Conservation (phyloP, 2,329 filamentous ascomycete genomes). For the Orbilia oligospora region DNA sequence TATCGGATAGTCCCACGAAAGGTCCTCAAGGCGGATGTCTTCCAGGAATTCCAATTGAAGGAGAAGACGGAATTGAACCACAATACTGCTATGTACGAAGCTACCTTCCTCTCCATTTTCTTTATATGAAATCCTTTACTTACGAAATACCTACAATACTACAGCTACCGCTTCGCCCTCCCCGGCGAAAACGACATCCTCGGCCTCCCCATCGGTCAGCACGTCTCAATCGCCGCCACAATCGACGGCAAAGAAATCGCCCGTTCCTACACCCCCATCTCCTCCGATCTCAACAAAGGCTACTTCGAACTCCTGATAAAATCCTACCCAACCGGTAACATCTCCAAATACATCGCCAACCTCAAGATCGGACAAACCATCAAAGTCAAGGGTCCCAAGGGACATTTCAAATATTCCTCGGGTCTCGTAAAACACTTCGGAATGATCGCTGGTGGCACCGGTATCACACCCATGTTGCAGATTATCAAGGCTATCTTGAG, state of each 20-base stretch:
- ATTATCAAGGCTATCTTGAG: slow-evolving; percentile 91
- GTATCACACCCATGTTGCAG: slow-evolving; percentile 98
- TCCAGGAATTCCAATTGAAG: slow-evolving; percentile 92
- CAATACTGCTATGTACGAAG: slow-evolving; percentile 91
- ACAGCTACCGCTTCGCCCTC: slow-evolving; percentile 90
- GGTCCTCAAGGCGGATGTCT: slow-evolving; percentile 86
- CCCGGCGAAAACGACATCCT: slow-evolving; percentile 84
- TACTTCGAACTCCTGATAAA: slow-evolving; percentile 98
- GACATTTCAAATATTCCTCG: slow-evolving; percentile 95
- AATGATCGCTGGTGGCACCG: slow-evolving; percentile 97
- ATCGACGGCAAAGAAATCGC: slow-evolving; percentile 89
- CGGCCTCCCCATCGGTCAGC: slow-evolving; percentile 96
- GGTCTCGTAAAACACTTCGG: slow-evolving; percentile 97
- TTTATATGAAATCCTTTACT: not conserved
- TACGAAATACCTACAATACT: not conserved
- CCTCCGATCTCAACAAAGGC: slow-evolving; percentile 83
- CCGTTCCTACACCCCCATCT: slow-evolving; percentile 92
- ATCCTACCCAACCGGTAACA: slow-evolving; percentile 97
- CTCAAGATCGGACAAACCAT: slow-evolving; percentile 88
- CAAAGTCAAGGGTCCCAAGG: slow-evolving; percentile 93
- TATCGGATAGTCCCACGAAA: slow-evolving; percentile 76
- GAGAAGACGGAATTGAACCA: slow-evolving; percentile 97
- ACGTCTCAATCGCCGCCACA: slow-evolving; percentile 93
- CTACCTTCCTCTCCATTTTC: not conserved
- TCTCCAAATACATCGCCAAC: slow-evolving; percentile 90